Base-by-base conservation (phyloP, 2,329 filamentous ascomycete genomes). In the Huntiella abstrusa region DNA sequence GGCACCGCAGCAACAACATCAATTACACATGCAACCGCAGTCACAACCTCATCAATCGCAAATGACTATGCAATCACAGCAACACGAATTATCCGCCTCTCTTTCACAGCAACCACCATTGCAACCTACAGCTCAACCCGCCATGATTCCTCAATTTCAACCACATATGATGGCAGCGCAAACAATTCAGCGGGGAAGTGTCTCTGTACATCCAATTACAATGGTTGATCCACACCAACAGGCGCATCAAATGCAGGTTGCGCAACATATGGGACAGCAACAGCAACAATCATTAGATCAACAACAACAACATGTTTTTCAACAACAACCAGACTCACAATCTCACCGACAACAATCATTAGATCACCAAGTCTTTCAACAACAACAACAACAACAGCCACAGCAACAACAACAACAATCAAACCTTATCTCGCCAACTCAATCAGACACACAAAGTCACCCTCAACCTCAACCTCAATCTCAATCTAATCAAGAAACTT, bases 1-100 rank as follows among this genome's bases (percentile, higher is more conserved):
- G 33, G 11, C 13, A 32, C 43, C 38, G 11, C 43, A 45, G 15
- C 41, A 43, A 16, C 41, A 43, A 35, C 32, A 35, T 10, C 42
- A 28, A 12, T 33, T 36, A 32, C 19, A 15, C 15, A 32, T 34
- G 11, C 41, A 16, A 13, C 32, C 16, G 5, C 41, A 34, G 10
- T 33, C 33, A 12, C 32, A 43, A 15, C n/a, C 34, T 4, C 41
- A 17, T 12, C 32, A 17, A 15, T 13, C 22, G 4, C 28, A 17
- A 6, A 8, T 43, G 33, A 17, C 15, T 15, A 33, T 32, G n/a
- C 33, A 36, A 41, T 22, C 36, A 16, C 19, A 33, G 22, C 35
- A 34, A 41, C 22, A n/a, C 7, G 36, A 46, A 41, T n/a, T 19
- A 10, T 34, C 41, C 7, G 22, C 38, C 3, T 16, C 38, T 12